Evolutionary conservation across 345 rosid species (phyloP).

Genomic region (Populus euphratica): DNA sequence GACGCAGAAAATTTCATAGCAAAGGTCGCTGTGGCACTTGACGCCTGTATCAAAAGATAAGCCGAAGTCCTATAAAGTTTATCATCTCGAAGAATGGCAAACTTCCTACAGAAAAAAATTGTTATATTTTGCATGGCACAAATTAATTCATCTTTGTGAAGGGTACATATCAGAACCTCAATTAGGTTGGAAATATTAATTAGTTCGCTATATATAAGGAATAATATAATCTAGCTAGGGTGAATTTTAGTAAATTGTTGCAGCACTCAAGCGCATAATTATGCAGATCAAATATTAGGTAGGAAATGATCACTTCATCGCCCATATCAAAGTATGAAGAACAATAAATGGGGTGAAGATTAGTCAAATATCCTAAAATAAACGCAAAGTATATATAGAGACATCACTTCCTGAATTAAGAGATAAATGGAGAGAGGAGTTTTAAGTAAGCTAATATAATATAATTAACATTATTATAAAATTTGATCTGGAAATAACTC

Average conservation of each 20-base stretch:
- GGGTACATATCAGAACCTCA: not conserved
- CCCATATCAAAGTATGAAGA: too few relatives aligned
- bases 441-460: too few relatives aligned
- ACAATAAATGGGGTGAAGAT: not conserved
- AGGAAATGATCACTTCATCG: too few relatives aligned
- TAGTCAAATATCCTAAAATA: not conserved
- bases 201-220: not conserved
- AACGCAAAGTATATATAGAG: not conserved
- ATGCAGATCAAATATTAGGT: too few relatives aligned
- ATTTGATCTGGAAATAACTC: too few relatives aligned
- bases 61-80: not conserved
- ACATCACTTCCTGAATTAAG: not conserved
- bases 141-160: not conserved
- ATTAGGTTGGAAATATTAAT: too few relatives aligned
- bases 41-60: conserved; percentile 34
- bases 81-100: not conserved
- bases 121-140: not conserved
- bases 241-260: too few relatives aligned
- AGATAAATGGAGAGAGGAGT: too few relatives aligned
- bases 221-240: too few relatives aligned
- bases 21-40: conserved; percentile 84
- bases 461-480: too few relatives aligned
- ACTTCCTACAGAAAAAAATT: not conserved
- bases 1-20: conserved; percentile 86
- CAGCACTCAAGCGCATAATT: too few relatives aligned